These are phyloP conservation scores for Claviceps arundinis DNA, from an alignment of 2,329 filamentous ascomycete genomes.

Conservation along the genomic window DNA sequence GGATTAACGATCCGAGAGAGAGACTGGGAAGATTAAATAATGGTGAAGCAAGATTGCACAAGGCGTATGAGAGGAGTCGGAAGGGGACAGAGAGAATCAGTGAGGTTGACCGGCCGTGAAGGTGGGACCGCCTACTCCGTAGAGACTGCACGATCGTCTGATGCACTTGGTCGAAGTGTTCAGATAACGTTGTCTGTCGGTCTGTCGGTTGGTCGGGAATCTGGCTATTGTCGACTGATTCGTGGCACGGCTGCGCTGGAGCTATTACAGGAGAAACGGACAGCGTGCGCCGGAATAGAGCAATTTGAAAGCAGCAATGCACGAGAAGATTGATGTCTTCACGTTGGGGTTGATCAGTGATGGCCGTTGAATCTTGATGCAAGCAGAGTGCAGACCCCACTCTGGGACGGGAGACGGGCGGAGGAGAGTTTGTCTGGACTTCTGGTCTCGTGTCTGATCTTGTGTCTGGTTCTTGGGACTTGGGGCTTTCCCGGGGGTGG, in stretches of 20 bases:
- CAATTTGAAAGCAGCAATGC: background rate
- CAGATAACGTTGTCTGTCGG: background rate
- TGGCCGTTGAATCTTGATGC: background rate
- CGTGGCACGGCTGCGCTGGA: background rate
- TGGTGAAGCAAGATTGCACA: background rate
- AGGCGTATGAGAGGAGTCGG: background rate
- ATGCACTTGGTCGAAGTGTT: background rate
- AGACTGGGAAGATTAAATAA: background rate
- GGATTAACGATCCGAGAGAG: background rate
- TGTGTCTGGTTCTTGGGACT: no score
- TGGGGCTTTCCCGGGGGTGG: no score
- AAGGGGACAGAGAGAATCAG: constrained; percentile 1
- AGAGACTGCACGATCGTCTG: background rate
- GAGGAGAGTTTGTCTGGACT: no score
- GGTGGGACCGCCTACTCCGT: background rate
- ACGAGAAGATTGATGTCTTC: constrained; percentile 1
- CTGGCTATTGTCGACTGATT: background rate
- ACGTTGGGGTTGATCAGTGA: constrained; percentile 1
- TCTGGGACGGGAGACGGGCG: constrained; percentile 10
- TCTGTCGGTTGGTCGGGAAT: background rate
- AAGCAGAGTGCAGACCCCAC: constrained; percentile 6
- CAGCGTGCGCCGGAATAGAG: background rate
- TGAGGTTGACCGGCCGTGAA: constrained; percentile 1
- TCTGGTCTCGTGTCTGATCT: no score
- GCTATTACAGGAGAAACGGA: background rate